A percentile compares a stretch with the other conserved stretches of the same genome.
Conservation (phyloP, 1,284 basidiomycete genomes). For the Puccinia brachypodii region DNA sequence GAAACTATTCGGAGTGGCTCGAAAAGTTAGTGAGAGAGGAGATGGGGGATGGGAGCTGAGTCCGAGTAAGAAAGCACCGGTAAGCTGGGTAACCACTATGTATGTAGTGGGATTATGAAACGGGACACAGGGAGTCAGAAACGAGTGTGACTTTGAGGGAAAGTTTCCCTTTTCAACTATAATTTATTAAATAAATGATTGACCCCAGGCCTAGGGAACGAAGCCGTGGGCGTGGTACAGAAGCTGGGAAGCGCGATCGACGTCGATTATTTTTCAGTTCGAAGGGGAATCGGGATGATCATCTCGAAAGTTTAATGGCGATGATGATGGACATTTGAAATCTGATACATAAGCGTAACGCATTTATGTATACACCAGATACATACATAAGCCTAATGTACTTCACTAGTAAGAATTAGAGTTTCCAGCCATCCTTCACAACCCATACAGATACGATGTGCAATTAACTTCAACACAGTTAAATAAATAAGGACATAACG, state of each 20-base stretch:
- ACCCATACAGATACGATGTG: neutral
- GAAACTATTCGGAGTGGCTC: too few relatives aligned
- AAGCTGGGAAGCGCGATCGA: conserved; percentile 1
- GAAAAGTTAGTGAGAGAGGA: too few relatives aligned
- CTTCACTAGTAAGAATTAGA: neutral
- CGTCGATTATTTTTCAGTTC: neutral
- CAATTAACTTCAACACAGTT: too few relatives aligned
- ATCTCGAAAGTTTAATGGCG: neutral
- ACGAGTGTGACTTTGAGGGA: neutral
- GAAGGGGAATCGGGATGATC: conserved; percentile 12
- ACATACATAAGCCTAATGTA: neutral
- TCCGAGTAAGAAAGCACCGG: neutral
- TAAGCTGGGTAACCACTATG: too few relatives aligned
- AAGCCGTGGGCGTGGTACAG: neutral
- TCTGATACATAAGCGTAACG: neutral
- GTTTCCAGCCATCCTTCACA: neutral
- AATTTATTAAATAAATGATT: neutral
- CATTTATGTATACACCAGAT: neutral
- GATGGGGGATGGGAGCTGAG: neutral
- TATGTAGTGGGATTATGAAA: neutral
- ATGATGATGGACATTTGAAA: neutral
- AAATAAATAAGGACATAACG: too few relatives aligned
- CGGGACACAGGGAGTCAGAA: neutral
- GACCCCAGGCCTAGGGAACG: neutral
- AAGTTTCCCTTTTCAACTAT: neutral